phyloP scores from a whole-genome alignment of 768 basidiomycete species.

The Naganishia antarctica region DNA sequence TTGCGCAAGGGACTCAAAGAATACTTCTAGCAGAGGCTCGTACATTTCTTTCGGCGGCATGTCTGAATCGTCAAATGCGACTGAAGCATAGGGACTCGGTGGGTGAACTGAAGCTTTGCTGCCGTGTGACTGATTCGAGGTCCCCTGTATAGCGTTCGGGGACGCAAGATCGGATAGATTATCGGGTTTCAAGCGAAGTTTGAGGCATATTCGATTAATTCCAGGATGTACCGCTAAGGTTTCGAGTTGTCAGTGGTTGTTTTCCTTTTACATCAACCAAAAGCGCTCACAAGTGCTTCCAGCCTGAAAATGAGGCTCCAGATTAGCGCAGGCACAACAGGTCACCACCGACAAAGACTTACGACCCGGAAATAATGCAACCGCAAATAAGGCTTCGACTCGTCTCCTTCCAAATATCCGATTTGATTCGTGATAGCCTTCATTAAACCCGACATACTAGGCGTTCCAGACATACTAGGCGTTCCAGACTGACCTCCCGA shows the following conservation, averaged over 20 bases:
- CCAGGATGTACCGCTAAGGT: slow-evolving; percentile 46
- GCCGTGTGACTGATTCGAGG: background rate
- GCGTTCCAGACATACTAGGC: slow-evolving; percentile 10
- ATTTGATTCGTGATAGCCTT: slow-evolving; percentile 27
- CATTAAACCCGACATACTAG: slow-evolving; percentile 14
- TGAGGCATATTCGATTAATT: slow-evolving; percentile 45
- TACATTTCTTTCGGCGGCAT: slow-evolving; percentile 41
- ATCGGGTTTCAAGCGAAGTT: slow-evolving; percentile 37
- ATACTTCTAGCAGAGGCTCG: slow-evolving; percentile 39
- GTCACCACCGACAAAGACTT: slow-evolving; percentile 19
- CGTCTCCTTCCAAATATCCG: slow-evolving; percentile 44
- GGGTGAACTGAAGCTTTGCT: background rate
- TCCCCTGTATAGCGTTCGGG: slow-evolving; percentile 20
- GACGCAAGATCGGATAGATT: slow-evolving; percentile 28
- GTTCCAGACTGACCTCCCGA: background rate
- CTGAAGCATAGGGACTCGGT: background rate
- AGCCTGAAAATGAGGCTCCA: background rate
- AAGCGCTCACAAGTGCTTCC: slow-evolving; percentile 21
- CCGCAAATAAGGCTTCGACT: slow-evolving; percentile 41
- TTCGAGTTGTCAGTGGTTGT: background rate
- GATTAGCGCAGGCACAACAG: background rate
- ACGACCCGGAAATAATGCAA: slow-evolving; percentile 47
- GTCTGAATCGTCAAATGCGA: slow-evolving; percentile 28
- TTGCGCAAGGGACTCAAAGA: slow-evolving; percentile 39
- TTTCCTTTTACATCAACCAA: too few relatives aligned